Evolutionary conservation across 2,329 filamentous ascomycete species (phyloP).

Genomic region (Cladophialophora chaetospira): DNA sequence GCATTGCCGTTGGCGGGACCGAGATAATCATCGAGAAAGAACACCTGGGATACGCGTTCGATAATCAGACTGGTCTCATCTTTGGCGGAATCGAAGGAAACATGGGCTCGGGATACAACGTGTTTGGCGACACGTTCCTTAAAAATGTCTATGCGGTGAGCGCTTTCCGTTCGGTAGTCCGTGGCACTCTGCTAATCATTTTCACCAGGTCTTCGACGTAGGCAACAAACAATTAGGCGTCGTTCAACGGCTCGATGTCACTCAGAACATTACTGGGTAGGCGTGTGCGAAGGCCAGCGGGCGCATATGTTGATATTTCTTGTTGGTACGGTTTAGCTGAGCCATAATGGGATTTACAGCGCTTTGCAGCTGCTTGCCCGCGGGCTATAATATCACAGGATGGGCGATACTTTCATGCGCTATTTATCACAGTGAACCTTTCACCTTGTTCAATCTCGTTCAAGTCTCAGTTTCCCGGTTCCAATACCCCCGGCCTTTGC

Average conservation of each 20-base stretch:
- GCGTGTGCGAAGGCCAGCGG: neutral
- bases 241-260: slow-evolving; percentile 55
- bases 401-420: too few species aligned
- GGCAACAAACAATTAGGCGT: slow-evolving; percentile 62
- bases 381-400: too few species aligned
- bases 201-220: slow-evolving; percentile 62
- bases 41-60: slow-evolving; percentile 58
- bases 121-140: slow-evolving; percentile 65
- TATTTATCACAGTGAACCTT: too few species aligned
- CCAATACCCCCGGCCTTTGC: too few species aligned
- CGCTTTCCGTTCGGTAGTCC: slow-evolving; percentile 23
- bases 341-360: neutral
- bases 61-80: slow-evolving; percentile 52
- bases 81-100: slow-evolving; percentile 69
- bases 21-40: slow-evolving; percentile 64
- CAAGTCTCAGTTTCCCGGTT: too few species aligned
- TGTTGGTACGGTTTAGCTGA: neutral
- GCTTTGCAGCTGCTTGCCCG: too few species aligned
- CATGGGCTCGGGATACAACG: slow-evolving; percentile 60
- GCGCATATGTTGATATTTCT: too few species aligned
- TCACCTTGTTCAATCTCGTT: too few species aligned
- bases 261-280: slow-evolving; percentile 16
- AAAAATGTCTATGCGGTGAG: slow-evolving; percentile 66
- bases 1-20: slow-evolving; percentile 64
- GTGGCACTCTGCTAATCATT: slow-evolving; percentile 7